These are phyloP conservation scores for Cryphonectria parasitica DNA, from an alignment of 2,329 filamentous ascomycete species.

Conservation along the genomic window DNA sequence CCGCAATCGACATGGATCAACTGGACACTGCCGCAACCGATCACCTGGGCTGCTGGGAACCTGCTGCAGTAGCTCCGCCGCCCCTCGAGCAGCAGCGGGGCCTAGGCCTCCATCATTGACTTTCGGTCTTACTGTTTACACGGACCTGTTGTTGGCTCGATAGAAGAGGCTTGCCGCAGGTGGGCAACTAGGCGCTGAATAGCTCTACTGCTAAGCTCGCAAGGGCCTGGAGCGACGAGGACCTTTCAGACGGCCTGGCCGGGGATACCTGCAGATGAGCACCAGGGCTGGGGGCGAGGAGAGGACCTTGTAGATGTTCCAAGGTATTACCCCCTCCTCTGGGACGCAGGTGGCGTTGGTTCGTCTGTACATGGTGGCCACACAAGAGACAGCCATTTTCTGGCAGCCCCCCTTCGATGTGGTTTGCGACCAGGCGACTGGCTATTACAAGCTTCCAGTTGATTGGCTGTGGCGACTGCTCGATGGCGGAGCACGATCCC, in stretches of 20 bases:
- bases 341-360: neutral
- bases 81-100: neutral
- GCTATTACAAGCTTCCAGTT: neutral
- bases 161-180: neutral
- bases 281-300: neutral
- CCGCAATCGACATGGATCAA: conserved; percentile 10
- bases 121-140: neutral
- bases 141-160: neutral
- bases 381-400: neutral
- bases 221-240: neutral
- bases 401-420: neutral
- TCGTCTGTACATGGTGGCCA: neutral
- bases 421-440: neutral
- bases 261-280: neutral
- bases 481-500: neutral
- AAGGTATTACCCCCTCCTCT: neutral
- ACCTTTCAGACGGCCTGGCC: neutral
- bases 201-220: neutral
- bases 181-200: neutral
- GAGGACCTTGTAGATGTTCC: neutral
- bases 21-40: conserved; percentile 14
- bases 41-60: conserved; percentile 8
- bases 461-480: conserved; percentile 2
- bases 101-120: neutral
- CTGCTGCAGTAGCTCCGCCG: neutral